Conservation (phyloP, 2,329 filamentous ascomycete genomes). For the Scedosporium boydii region DNA sequence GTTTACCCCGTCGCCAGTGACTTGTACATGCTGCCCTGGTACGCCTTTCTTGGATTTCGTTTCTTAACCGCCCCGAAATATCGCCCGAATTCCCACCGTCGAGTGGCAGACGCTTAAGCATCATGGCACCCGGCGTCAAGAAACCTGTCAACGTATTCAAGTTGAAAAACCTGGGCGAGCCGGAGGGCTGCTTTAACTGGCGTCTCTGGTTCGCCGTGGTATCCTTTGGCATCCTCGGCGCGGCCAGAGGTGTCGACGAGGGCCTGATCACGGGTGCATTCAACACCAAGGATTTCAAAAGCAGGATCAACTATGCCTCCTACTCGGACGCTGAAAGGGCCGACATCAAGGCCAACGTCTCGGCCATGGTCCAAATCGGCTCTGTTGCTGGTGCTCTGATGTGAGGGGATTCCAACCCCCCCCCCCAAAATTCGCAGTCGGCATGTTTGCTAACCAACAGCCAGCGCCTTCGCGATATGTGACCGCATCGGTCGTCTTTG, state of each 20-base stretch:
- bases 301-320: constrained; percentile 44
- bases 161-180: constrained; percentile 54
- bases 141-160: constrained; percentile 55
- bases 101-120: constrained; percentile 9
- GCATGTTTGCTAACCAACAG: not conserved
- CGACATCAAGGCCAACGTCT: constrained; percentile 67
- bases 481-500: constrained; percentile 54
- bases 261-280: constrained; percentile 67
- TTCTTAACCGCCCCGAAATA: too few species aligned
- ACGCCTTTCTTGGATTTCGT: too few species aligned
- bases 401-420: constrained; percentile 14
- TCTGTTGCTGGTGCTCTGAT: constrained; percentile 61
- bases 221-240: constrained; percentile 61
- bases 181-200: constrained; percentile 67
- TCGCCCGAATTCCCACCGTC: too few species aligned
- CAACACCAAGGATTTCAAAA: constrained; percentile 55
- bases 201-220: constrained; percentile 67
- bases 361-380: constrained; percentile 73
- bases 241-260: constrained; percentile 71
- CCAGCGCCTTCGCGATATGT: constrained; percentile 46
- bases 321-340: constrained; percentile 45
- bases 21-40: too few species aligned
- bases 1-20: too few species aligned
- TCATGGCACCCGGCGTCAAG: constrained; percentile 42
- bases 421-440: constrained; percentile 11